Percentiles rank a stretch among this genome's conserved stretches.
These are phyloP conservation scores for Myxozyma lipomycoides DNA, from an alignment of 805 yeast genomes.

Conservation along the genomic window DNA sequence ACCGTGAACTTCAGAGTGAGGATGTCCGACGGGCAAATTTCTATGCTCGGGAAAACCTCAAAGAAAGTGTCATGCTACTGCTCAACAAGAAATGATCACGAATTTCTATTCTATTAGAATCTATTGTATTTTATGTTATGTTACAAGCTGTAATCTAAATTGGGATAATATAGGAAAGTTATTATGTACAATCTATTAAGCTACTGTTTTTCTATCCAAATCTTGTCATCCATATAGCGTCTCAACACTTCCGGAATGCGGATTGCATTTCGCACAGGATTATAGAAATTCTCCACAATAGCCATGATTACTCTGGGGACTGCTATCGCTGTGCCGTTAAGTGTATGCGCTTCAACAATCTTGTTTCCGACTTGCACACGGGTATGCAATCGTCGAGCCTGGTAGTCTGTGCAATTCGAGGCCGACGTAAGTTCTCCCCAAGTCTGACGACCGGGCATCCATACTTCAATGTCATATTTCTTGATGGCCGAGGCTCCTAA, in stretches of 20 bases:
- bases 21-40: conserved; percentile 78
- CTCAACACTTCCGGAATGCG: conserved; percentile 64
- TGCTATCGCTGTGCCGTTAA: conserved; percentile 95
- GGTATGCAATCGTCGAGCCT: conserved; percentile 76
- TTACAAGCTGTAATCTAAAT: neutral
- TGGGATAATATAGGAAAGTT: neutral
- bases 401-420: conserved; percentile 90
- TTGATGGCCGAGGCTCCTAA: conserved; percentile 90
- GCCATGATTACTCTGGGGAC: conserved; percentile 89
- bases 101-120: neutral
- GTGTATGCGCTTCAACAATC: conserved; percentile 61
- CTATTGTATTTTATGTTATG: neutral
- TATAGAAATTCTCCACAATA: conserved; percentile 79
- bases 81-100: conserved; percentile 12
- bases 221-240: conserved; percentile 67
- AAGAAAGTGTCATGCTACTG: conserved; percentile 63
- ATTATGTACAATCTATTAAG: neutral
- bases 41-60: conserved; percentile 67
- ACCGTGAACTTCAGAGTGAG: conserved; percentile 86
- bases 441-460: conserved; percentile 94
- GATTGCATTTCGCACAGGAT: conserved; percentile 51
- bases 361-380: conserved; percentile 44
- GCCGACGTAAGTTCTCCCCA: conserved; percentile 94
- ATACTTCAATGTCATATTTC: conserved; percentile 90
- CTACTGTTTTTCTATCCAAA: conserved; percentile 32